These are phyloP conservation scores for Brassica balearica DNA, from an alignment of 441 rosid genomes.

Conservation along the genomic window DNA sequence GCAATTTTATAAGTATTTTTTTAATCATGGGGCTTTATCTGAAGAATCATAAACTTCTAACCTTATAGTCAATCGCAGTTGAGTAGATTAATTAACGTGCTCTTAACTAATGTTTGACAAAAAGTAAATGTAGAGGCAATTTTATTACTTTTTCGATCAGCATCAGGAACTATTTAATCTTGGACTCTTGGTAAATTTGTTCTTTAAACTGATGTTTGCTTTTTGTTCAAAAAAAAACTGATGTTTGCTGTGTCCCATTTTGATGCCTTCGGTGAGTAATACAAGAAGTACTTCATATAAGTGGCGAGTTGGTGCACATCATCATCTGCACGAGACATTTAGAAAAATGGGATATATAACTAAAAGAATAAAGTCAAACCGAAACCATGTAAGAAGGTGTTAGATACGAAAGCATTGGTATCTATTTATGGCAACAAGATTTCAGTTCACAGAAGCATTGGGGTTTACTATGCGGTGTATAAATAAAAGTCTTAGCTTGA, in stretches of 20 bases:
- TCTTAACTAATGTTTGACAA: neutral
- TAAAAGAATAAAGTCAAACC: too few relatives aligned
- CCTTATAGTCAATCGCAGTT: neutral
- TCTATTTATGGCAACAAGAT: too few relatives aligned
- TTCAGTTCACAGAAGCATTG: too few relatives aligned
- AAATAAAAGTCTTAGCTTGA: too few relatives aligned
- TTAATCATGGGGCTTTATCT: slow-evolving; percentile 7
- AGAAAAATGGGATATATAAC: too few relatives aligned
- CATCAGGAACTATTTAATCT: neutral
- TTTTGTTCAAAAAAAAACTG: slow-evolving; percentile 1
- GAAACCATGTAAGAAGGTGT: too few relatives aligned
- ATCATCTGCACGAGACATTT: too few relatives aligned
- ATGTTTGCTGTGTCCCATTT: slow-evolving; percentile 40
- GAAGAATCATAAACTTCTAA: neutral
- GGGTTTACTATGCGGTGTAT: too few relatives aligned
- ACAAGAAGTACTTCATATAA: slow-evolving; percentile 32
- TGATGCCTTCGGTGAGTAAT: slow-evolving; percentile 33
- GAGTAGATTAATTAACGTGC: neutral
- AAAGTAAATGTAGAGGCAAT: neutral
- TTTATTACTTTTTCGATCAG: neutral
- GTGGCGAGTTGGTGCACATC: too few relatives aligned
- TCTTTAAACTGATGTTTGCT: neutral
- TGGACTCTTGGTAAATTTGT: slow-evolving; percentile 29
- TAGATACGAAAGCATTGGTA: too few relatives aligned
- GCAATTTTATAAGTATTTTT: slow-evolving; percentile 17